These are phyloP conservation scores for Solanum paucissectum DNA, from an alignment of 257 asterid species.

Conservation along the genomic window DNA sequence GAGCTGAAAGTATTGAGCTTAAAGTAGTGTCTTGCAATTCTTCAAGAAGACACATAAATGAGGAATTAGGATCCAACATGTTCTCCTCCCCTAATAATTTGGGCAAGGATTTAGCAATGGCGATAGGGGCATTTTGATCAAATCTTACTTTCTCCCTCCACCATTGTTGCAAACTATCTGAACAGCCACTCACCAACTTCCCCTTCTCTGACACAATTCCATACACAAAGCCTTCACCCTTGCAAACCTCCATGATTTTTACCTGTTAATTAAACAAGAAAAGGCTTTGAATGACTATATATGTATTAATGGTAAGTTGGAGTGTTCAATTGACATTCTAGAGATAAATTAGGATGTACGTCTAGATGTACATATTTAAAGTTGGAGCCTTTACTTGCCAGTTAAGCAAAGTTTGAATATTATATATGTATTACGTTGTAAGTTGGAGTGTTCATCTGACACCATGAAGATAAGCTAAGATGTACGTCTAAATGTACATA, in stretches of 20 bases:
- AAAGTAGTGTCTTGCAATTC: conserved; percentile 54
- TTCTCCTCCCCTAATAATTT: conserved; percentile 9
- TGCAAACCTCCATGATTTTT: conserved; percentile 43
- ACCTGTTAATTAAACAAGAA: conserved; percentile 8
- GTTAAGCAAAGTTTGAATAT: background rate
- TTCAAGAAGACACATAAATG: conserved; percentile 10
- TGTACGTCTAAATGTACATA: background rate
- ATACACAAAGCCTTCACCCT: conserved; percentile 30
- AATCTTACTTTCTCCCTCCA: conserved; percentile 57
- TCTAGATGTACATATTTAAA: background rate
- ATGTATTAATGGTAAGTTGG: background rate
- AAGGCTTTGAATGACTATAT: background rate
- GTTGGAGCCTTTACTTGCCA: background rate
- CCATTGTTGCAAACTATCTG: conserved; percentile 46
- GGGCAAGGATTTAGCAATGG: conserved; percentile 13
- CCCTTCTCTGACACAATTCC: conserved; percentile 24
- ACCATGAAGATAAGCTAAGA: background rate
- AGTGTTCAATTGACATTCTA: too few species aligned
- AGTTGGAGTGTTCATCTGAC: background rate
- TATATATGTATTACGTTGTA: too few species aligned
- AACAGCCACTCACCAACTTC: conserved; percentile 43
- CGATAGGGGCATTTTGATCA: conserved; percentile 47
- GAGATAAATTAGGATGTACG: background rate
- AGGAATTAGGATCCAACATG: background rate
- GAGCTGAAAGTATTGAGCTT: conserved; percentile 42